Evolutionary conservation across 2,329 filamentous ascomycete species (phyloP).

Genomic region (Sclerotinia borealis): DNA sequence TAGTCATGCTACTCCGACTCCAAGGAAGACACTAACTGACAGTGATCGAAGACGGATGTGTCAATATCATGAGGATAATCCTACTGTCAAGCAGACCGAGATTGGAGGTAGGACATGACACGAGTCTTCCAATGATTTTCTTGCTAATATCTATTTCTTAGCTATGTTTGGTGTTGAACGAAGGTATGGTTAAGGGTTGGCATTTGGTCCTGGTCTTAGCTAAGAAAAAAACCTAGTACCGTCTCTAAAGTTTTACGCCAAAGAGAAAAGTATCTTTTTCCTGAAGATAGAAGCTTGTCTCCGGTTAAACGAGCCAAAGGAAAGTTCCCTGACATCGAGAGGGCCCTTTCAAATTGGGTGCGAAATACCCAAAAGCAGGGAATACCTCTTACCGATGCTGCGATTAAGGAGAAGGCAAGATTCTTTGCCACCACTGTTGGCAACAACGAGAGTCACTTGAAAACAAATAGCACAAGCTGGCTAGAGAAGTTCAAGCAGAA

Average conservation of each 20-base stretch:
- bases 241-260: constrained; percentile 96
- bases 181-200: constrained; percentile 58
- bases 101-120: constrained; percentile 66
- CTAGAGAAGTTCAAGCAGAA: constrained; percentile 95
- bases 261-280: constrained; percentile 87
- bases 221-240: constrained; percentile 54
- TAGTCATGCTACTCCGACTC: constrained; percentile 53
- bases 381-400: constrained; percentile 66
- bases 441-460: constrained; percentile 64
- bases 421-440: constrained; percentile 73
- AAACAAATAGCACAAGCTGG: constrained; percentile 70
- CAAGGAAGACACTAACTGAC: constrained; percentile 83
- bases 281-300: constrained; percentile 71
- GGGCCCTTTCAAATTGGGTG: constrained; percentile 81
- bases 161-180: constrained; percentile 91
- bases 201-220: not conserved
- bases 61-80: constrained; percentile 84
- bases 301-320: constrained; percentile 78
- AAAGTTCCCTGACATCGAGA: constrained; percentile 85
- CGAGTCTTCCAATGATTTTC: not conserved
- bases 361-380: constrained; percentile 75
- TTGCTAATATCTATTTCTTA: constrained; percentile 30
- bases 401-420: constrained; percentile 76
- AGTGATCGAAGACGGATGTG: constrained; percentile 91
- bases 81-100: constrained; percentile 87